These are phyloP conservation scores for Hemisphaericaspora xylofermentans DNA, from an alignment of 1,139 yeast species.

Conservation along the genomic window DNA sequence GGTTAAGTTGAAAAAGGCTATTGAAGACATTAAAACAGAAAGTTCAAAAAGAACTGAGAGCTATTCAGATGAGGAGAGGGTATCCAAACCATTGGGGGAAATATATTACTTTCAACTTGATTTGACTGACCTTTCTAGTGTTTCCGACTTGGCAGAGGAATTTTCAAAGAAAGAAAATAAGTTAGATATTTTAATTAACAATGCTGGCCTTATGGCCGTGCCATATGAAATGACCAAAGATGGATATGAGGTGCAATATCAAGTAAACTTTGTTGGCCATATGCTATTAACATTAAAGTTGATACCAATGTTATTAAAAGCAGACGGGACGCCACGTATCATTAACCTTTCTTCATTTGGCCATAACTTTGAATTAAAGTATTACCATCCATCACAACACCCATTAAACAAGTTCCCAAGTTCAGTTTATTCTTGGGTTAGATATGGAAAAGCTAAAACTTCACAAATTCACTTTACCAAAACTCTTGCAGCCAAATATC, in stretches of 20 bases:
- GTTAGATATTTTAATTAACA: conserved; percentile 37
- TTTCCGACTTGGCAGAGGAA: conserved; percentile 29
- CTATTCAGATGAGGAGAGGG: conserved; percentile 17
- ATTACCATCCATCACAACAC: conserved; percentile 24
- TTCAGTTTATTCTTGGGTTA: conserved; percentile 26
- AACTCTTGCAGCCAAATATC: conserved; percentile 27
- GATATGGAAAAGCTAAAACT: conserved; percentile 39
- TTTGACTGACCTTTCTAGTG: conserved; percentile 31
- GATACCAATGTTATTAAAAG: conserved; percentile 26
- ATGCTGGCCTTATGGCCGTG: conserved; percentile 45
- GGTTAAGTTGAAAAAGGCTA: conserved; percentile 34
- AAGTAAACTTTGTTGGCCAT: conserved; percentile 39
- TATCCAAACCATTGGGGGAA: conserved; percentile 24
- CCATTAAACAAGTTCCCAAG: conserved; percentile 27
- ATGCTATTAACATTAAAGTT: conserved; percentile 32
- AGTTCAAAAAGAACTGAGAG: conserved; percentile 18
- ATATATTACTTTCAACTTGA: conserved; percentile 32
- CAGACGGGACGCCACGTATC: conserved; percentile 30
- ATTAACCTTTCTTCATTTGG: conserved; percentile 35
- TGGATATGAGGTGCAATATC: conserved; percentile 42
- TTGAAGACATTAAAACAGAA: conserved; percentile 31
- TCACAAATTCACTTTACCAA: conserved; percentile 33
- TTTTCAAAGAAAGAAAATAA: conserved; percentile 25
- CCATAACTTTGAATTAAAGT: conserved; percentile 26
- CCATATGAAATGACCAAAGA: conserved; percentile 38